Base-by-base conservation (phyloP, 805 yeast species). In the Wickerhamiella spandovensis region DNA sequence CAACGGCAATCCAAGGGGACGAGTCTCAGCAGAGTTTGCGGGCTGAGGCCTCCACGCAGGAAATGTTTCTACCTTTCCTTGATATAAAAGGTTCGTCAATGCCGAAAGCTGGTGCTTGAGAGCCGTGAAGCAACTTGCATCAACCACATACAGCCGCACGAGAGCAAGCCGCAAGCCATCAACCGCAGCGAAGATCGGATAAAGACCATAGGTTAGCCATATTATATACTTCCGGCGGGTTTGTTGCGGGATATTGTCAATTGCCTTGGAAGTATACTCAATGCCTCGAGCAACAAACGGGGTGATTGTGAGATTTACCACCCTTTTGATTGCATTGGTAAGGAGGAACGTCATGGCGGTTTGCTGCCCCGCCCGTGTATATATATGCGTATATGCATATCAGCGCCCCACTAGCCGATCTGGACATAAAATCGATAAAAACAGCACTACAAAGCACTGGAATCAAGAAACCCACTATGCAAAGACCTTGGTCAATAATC, bases 131-230 rank as follows among this genome's bases (percentile, higher is more conserved):
- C 50, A 47, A 8, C 18, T 13, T 5, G 39, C 23, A 32, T 47
- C 37, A 2, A 17, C 21, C 10, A 43, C 39, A 23, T 48, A 48
- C 17, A 20, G 18, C 35, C 47, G 35, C 18, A 41, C 50, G 10
- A 48, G 37, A 5, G n/a, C 41, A 6, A 43, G 43, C 15, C 50
- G 50, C n/a, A 48, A 25, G 12, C 21, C 22, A 46, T 48, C 50
- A 15, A 48, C 20, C n/a, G 18, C 9, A n/a, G n/a, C 13, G 12
- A 43, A 30, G 17, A 41, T 2, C 10, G 50, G 50, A 12, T 41
- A 9, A 2, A 48, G 21, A 8, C 20, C 47, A 10, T 43, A 38
- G 5, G 32, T 13, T 17, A 43, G 22, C 20, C 35, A 15, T 9
- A 18, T 5, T 15, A 43, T 17, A 18, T 22, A 28, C 37, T 35